Percentiles rank a stretch among this genome's conserved stretches.
phyloP scores from a whole-genome alignment of 176 grass and related monocot species.

The Zoysia japonica region DNA sequence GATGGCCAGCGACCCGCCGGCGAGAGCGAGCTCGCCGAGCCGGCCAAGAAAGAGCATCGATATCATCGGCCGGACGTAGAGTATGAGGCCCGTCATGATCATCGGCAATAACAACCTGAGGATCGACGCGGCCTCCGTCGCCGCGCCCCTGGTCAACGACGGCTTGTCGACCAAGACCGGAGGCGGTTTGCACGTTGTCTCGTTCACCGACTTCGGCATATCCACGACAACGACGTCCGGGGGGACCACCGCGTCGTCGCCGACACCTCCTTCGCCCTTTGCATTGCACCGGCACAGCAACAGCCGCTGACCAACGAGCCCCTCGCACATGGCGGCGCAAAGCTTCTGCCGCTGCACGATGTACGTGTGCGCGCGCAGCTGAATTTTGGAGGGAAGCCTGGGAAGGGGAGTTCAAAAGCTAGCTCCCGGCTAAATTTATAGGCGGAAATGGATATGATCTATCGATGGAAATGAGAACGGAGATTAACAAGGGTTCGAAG shows the following conservation, averaged over 20 bases:
- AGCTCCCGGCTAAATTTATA: constrained; percentile 15
- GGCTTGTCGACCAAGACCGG: constrained; percentile 29
- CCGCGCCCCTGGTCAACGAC: constrained; percentile 26
- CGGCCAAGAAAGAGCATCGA: constrained; percentile 93
- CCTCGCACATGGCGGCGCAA: constrained; percentile 46
- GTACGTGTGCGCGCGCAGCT: constrained; percentile 3
- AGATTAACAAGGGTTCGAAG: background rate
- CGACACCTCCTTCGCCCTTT: background rate
- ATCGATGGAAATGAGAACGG: constrained; percentile 46
- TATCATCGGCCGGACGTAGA: constrained; percentile 89
- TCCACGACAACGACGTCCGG: constrained; percentile 14
- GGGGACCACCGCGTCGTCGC: background rate
- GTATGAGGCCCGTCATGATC: constrained; percentile 78
- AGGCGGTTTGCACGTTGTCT: background rate
- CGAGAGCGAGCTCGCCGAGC: constrained; percentile 78
- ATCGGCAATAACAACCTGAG: constrained; percentile 68
- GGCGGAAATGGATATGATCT: constrained; percentile 33
- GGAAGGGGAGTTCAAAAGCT: constrained; percentile 21
- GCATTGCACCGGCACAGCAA: constrained; percentile 39
- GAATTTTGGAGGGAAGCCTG: constrained; percentile 45
- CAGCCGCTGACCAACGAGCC: constrained; percentile 11
- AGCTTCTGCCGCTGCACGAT: background rate
- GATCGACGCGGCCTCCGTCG: constrained; percentile 29
- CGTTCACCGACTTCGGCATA: background rate
- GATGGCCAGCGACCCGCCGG: constrained; percentile 88